These are phyloP conservation scores for Aspergillus puulaauensis DNA, from an alignment of 2,329 filamentous ascomycete species.

Conservation along the genomic window DNA sequence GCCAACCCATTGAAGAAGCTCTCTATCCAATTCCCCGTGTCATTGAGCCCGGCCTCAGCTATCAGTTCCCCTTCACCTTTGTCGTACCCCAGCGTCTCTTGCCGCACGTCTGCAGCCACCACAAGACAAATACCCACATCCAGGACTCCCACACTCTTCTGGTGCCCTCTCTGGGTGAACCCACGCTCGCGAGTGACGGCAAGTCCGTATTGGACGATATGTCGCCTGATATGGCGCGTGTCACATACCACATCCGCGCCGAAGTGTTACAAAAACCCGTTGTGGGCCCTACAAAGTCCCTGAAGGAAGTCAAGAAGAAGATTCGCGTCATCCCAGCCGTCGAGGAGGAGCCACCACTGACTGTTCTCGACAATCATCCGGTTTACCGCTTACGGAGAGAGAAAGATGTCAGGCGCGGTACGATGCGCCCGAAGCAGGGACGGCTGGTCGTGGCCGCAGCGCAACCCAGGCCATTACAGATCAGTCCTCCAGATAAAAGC, in stretches of 20 bases:
- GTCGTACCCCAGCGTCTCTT: slow-evolving; percentile 62
- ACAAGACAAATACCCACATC: slow-evolving; percentile 51
- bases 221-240: slow-evolving; percentile 61
- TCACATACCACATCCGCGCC: slow-evolving; percentile 57
- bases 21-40: slow-evolving; percentile 57
- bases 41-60: slow-evolving; percentile 54
- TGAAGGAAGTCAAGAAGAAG: slow-evolving; percentile 55
- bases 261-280: slow-evolving; percentile 33
- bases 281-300: slow-evolving; percentile 29
- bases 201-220: slow-evolving; percentile 58
- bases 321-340: slow-evolving; percentile 60
- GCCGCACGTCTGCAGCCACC: slow-evolving; percentile 59
- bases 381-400: slow-evolving; percentile 57
- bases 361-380: slow-evolving; percentile 46
- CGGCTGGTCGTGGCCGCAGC: slow-evolving; percentile 56
- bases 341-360: slow-evolving; percentile 60
- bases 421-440: slow-evolving; percentile 58
- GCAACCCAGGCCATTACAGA: slow-evolving; percentile 58
- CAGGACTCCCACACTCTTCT: slow-evolving; percentile 57
- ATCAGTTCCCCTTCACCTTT: slow-evolving; percentile 64
- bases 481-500: slow-evolving; percentile 44
- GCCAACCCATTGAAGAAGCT: slow-evolving; percentile 56
- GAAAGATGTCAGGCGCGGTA: slow-evolving; percentile 61
- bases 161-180: slow-evolving; percentile 63
- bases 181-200: slow-evolving; percentile 52